Evolutionary conservation across 192 early-diverging fungal genomes (phyloP), one percentile per base, ranked within the genome.

Genomic region (Gonapodya prolifera): DNA sequence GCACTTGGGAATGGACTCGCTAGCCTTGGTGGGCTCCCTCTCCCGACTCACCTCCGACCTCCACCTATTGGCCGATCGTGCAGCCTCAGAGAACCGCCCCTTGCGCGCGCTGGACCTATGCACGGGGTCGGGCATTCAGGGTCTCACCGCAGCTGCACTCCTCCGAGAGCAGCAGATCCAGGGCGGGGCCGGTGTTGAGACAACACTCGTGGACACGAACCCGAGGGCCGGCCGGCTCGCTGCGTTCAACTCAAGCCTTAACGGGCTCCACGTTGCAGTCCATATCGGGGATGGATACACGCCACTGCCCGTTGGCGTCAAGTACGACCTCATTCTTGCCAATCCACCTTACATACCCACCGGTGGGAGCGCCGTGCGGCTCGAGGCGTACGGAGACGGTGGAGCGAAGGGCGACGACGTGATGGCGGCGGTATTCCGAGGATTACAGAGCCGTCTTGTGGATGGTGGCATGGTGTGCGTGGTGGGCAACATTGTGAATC

Each of bases 271-370:
- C 28, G 71, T 13, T 29, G 71, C 71, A 2, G 71, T 73, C 8
- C 16, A 30, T 8, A 23, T 61, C 45, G 45, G 45, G 8, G 23
- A 8, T 16, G 8, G 8, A 61, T 61, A 61, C 45, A 23, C 8
- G 23, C 45, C 45, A 16, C 23, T 61, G 45, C 8, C 8, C 23
- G 23, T 23, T 23, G 71, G 71, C 71, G 8, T 2, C 2, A 18
- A 13, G 28, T 73, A 16, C 31, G 28, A 18, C 28, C 18, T 32
- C 71, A 29, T 73, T 2, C 71, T 73, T 32, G 71, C 71, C 16
- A 73, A 73, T 29, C 71, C 71, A 13, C 71, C 71, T 2, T 73
- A 73, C 71, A 73, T 73, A 2, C 71, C 71, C 28, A 73, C 2
- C 71, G 8, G 8, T 2, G 71, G 32, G 16, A 32, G 31, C 16